Conservation (phyloP, 352 stramenopile genomes). For the Globisporangium spinosum region DNA sequence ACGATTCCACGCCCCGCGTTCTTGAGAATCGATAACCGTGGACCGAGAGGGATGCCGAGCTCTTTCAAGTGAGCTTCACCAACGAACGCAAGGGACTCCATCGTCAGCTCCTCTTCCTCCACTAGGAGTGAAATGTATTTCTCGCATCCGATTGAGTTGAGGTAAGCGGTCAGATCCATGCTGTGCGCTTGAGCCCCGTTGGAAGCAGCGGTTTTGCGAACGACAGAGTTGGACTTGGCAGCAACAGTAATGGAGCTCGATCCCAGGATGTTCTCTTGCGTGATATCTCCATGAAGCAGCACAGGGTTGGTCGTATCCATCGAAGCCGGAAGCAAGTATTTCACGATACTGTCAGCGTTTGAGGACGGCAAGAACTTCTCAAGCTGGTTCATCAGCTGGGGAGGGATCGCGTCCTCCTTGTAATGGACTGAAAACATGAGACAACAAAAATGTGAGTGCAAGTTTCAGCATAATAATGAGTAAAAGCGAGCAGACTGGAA, state of each 20-base stretch:
- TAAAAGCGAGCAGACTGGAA: neutral
- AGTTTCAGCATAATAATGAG: constrained; percentile 3
- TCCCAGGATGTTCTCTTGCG: constrained; percentile 83
- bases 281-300: constrained; percentile 79
- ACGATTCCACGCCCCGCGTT: constrained; percentile 23
- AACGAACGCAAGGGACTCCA: constrained; percentile 37
- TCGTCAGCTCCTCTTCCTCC: constrained; percentile 56
- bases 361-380: constrained; percentile 51
- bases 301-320: constrained; percentile 31
- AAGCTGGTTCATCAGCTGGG: constrained; percentile 56
- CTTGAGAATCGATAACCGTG: constrained; percentile 51
- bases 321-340: constrained; percentile 37
- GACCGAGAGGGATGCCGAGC: constrained; percentile 54
- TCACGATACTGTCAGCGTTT: constrained; percentile 26
- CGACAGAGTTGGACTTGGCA: neutral
- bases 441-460: neutral
- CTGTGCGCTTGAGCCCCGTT: neutral
- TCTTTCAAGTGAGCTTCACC: constrained; percentile 53
- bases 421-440: constrained; percentile 47
- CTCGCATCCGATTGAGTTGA: constrained; percentile 42
- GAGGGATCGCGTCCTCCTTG: constrained; percentile 48
- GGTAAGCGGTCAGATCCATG: constrained; percentile 27
- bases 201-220: neutral
- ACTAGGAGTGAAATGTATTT: constrained; percentile 55
- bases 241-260: constrained; percentile 13